Evolutionary conservation across 106 monocot genomes (phyloP).

Genomic region (Hemerocallis citrina): DNA sequence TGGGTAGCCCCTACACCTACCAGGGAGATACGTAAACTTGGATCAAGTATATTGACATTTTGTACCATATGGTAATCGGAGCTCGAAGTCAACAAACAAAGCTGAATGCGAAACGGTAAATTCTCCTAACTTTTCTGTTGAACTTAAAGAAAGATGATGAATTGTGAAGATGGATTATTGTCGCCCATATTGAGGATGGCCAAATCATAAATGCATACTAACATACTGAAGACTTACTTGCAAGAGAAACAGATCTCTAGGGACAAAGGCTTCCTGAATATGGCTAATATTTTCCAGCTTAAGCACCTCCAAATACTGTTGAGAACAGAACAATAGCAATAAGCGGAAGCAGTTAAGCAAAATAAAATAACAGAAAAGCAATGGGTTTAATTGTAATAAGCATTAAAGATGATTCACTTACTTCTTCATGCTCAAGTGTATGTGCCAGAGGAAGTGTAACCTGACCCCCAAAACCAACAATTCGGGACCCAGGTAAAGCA

Average conservation of each 20-base stretch:
- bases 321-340: too few relatives aligned
- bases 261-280: constrained; percentile 28
- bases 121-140: not conserved
- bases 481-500: constrained; percentile 23
- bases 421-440: constrained; percentile 59
- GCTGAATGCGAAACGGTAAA: not conserved
- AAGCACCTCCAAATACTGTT: constrained; percentile 56
- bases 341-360: too few relatives aligned
- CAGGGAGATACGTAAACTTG: too few relatives aligned
- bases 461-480: constrained; percentile 38
- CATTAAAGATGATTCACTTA: constrained; percentile 16
- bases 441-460: constrained; percentile 67
- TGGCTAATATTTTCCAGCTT: constrained; percentile 47
- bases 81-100: not conserved
- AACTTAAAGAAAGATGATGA: not conserved
- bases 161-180: too few relatives aligned
- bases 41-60: too few relatives aligned
- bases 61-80: too few relatives aligned
- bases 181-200: not conserved
- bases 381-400: not conserved
- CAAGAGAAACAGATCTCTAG: constrained; percentile 45
- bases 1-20: too few relatives aligned
- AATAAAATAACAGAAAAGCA: not conserved
- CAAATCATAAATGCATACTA: too few relatives aligned
- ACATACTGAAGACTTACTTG: constrained; percentile 40